Percentiles rank a stretch among this genome's conserved stretches.
phyloP scores from a whole-genome alignment of 306 rosid species.

The Medicago lupulina region DNA sequence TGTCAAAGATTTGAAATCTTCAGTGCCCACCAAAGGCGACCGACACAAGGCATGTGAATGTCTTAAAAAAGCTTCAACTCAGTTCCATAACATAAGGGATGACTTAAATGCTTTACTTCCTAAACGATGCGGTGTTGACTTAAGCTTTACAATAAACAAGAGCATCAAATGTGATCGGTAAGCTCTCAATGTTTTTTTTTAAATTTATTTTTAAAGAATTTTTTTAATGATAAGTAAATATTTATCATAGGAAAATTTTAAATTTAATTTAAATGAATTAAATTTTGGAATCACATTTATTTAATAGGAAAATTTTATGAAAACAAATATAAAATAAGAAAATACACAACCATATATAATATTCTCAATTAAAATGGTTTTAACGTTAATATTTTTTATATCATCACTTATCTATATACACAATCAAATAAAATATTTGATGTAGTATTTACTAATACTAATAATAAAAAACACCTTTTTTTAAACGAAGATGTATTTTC shows the following conservation, averaged over 20 bases:
- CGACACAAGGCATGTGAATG: constrained; percentile 44
- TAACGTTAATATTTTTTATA: too few relatives aligned
- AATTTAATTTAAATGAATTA: too few relatives aligned
- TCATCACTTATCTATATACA: too few relatives aligned
- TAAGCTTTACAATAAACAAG: constrained; percentile 33
- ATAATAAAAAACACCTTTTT: too few relatives aligned
- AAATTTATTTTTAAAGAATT: background rate
- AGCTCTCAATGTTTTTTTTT: background rate
- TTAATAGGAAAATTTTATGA: too few relatives aligned
- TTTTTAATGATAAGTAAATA: background rate
- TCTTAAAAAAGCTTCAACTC: background rate
- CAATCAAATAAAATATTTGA: too few relatives aligned
- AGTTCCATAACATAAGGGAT: background rate
- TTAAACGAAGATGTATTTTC: too few relatives aligned
- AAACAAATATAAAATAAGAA: too few relatives aligned
- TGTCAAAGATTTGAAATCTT: background rate
- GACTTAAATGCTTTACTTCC: constrained; percentile 33
- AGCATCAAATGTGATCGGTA: constrained; percentile 34
- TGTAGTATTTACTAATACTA: too few relatives aligned
- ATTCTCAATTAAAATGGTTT: too few relatives aligned
- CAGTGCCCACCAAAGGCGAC: constrained; percentile 4
- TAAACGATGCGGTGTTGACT: constrained; percentile 17
- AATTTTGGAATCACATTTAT: too few relatives aligned
- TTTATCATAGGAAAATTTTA: background rate
- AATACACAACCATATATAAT: too few relatives aligned